These are phyloP conservation scores for Eucalyptus tenuipes DNA, from an alignment of 345 rosid species.

Conservation along the genomic window DNA sequence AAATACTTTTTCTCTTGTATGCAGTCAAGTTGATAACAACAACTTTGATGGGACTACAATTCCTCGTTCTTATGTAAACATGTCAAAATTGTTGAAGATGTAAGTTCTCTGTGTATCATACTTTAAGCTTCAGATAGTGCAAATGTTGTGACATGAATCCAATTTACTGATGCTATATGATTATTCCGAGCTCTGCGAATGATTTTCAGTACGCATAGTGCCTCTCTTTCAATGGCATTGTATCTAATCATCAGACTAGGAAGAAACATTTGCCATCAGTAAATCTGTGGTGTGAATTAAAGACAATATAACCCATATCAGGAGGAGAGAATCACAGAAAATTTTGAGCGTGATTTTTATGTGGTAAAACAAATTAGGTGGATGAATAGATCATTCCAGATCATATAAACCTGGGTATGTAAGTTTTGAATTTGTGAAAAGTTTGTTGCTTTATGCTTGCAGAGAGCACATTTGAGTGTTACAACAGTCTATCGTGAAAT, in stretches of 20 bases:
- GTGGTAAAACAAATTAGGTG: not conserved
- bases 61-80: conserved; percentile 61
- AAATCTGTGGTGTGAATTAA: not conserved
- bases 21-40: conserved; percentile 93
- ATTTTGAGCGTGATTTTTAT: not conserved
- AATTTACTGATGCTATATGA: not conserved
- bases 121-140: not conserved
- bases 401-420: not conserved
- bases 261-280: not conserved
- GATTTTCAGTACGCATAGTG: not conserved
- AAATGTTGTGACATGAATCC: not conserved
- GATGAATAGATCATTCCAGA: not conserved
- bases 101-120: conserved; percentile 29
- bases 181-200: not conserved
- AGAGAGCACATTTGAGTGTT: not conserved
- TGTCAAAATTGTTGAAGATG: conserved; percentile 77
- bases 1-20: not conserved
- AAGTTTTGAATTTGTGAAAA: not conserved
- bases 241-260: not conserved
- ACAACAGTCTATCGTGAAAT: not conserved
- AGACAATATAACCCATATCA: not conserved
- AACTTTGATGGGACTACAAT: conserved; percentile 63
- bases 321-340: not conserved
- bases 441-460: not conserved
- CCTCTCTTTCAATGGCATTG: not conserved